These are phyloP conservation scores for Coniophora puteana DNA, from an alignment of 1,284 basidiomycete genomes.

Conservation along the genomic window DNA sequence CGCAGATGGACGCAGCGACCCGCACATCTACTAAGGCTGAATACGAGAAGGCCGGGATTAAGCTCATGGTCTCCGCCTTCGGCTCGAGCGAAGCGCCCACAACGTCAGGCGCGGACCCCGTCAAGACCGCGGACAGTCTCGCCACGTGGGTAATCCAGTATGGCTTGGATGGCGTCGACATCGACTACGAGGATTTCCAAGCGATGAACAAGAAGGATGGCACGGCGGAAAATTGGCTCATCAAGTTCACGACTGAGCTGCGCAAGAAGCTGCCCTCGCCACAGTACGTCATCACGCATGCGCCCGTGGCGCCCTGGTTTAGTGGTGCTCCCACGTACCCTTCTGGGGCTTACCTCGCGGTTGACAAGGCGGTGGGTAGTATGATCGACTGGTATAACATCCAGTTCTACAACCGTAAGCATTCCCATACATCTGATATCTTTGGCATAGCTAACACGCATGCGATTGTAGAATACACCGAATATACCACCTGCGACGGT, in stretches of 20 bases:
- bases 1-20: conserved; percentile 26
- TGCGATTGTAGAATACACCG: conserved; percentile 31
- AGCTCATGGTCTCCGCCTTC: conserved; percentile 45
- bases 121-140: conserved; percentile 38
- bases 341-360: conserved; percentile 50
- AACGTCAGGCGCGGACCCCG: conserved; percentile 32
- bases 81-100: conserved; percentile 51
- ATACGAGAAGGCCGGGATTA: conserved; percentile 44
- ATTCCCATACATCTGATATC: conserved; percentile 24
- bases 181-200: conserved; percentile 56
- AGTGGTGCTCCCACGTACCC: too few species aligned
- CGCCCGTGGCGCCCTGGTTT: too few species aligned
- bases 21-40: conserved; percentile 35
- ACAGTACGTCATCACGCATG: conserved; percentile 34
- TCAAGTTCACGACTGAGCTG: conserved; percentile 38
- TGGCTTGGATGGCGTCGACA: conserved; percentile 49
- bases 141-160: conserved; percentile 45
- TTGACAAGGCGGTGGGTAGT: conserved; percentile 48
- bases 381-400: conserved; percentile 46
- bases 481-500: conserved; percentile 35
- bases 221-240: conserved; percentile 38
- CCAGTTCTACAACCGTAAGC: conserved; percentile 57
- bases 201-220: conserved; percentile 36
- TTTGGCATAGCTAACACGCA: conserved; percentile 46
- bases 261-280: conserved; percentile 29